phyloP scores from a whole-genome alignment of 345 rosid species.

The Arabis hirsuta region DNA sequence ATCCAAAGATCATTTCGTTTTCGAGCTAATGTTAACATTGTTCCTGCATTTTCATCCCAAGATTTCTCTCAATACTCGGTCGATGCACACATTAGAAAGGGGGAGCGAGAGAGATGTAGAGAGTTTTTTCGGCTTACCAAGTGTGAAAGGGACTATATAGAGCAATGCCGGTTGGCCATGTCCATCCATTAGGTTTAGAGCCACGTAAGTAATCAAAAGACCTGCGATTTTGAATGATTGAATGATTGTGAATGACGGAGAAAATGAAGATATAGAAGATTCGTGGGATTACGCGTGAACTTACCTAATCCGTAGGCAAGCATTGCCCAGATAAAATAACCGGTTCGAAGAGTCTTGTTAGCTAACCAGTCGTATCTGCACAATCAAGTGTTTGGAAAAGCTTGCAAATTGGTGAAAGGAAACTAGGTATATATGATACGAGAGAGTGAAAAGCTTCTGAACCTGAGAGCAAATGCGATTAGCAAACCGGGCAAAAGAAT shows the following conservation, averaged over 20 bases:
- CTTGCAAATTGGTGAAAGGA: conserved; percentile 19
- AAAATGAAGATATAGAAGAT: conserved; percentile 4
- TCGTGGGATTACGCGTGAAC: not conserved
- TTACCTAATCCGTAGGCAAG: conserved; percentile 91
- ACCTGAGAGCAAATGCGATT: conserved; percentile 94
- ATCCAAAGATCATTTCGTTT: conserved; percentile 74
- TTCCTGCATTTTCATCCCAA: conserved; percentile 54
- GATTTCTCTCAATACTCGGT: conserved; percentile 3
- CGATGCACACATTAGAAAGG: not conserved
- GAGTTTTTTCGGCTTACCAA: conserved; percentile 54
- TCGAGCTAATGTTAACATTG: conserved; percentile 67
- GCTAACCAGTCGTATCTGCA: conserved; percentile 93
- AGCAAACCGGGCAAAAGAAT: conserved; percentile 94
- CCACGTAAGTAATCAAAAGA: conserved; percentile 92
- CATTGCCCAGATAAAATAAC: conserved; percentile 97
- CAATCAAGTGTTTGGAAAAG: conserved; percentile 17
- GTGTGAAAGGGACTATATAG: conserved; percentile 92
- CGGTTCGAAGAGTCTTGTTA: conserved; percentile 78
- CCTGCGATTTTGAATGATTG: conserved; percentile 52
- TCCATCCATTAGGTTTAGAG: conserved; percentile 94
- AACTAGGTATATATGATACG: conserved; percentile 13
- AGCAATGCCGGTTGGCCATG: conserved; percentile 96
- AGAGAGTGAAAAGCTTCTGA: conserved; percentile 25
- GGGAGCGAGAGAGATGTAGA: not conserved
- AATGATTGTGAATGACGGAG: conserved; percentile 8